phyloP scores from a whole-genome alignment of 495 filamentous ascomycete genomes.

The Hypoxylon trugodes region DNA sequence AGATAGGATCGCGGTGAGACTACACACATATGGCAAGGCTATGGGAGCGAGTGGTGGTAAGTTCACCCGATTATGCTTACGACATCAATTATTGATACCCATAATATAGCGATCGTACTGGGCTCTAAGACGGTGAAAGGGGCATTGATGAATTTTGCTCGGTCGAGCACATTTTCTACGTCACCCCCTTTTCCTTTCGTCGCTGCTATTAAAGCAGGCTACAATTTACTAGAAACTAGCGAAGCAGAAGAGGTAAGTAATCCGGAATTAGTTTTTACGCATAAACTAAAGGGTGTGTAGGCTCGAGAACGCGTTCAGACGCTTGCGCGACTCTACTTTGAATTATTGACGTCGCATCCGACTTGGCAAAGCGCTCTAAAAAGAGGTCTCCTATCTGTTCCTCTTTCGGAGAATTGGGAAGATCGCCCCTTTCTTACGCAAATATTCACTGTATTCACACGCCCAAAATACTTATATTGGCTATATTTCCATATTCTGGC shows the following conservation, averaged over 20 bases:
- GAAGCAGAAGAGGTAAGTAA: no score
- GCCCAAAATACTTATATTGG: constrained; percentile 1
- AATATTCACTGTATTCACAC: constrained; percentile 1
- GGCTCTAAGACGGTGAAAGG: neutral
- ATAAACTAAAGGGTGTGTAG: neutral
- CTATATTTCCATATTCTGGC: constrained; percentile 21
- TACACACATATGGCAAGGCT: constrained; percentile 70
- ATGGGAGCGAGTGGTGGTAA: constrained; percentile 67
- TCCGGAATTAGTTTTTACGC: no score
- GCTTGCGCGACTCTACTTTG: constrained; percentile 6
- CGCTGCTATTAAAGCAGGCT: neutral
- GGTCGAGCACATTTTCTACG: neutral
- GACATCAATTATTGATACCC: neutral
- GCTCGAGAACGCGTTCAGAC: neutral
- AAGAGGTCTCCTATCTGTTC: constrained; percentile 6
- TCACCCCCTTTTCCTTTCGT: constrained; percentile 1
- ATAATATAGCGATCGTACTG: constrained; percentile 9
- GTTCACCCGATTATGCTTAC: no score
- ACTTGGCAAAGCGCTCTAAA: neutral
- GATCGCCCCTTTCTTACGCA: constrained; percentile 9
- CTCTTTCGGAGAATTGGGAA: constrained; percentile 5
- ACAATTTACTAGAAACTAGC: neutral
- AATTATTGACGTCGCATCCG: constrained; percentile 3
- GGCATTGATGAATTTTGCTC: constrained; percentile 2
- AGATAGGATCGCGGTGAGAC: constrained; percentile 61